Conservation (phyloP, 805 yeast species). For the Candida saitoana region DNA sequence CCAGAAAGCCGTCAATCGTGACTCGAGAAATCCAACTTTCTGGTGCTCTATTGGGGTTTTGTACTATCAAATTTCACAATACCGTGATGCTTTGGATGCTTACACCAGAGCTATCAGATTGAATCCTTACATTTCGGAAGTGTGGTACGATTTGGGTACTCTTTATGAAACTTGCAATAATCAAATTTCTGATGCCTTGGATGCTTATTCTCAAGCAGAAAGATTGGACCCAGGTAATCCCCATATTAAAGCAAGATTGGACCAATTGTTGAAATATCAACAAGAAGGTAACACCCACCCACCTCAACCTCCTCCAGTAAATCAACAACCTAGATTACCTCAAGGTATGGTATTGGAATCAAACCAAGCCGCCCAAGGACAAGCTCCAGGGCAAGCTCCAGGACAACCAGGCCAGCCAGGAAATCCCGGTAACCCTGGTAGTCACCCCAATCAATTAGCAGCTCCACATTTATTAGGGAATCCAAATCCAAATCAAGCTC, state of each 20-base stretch:
- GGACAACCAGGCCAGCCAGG: slow-evolving; percentile 4
- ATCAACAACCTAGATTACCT: slow-evolving; percentile 60
- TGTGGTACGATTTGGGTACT: slow-evolving; percentile 98
- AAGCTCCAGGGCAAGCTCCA: slow-evolving; percentile 8
- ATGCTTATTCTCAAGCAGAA: slow-evolving; percentile 95
- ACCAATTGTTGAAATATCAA: slow-evolving; percentile 72
- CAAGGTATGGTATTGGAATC: slow-evolving; percentile 60
- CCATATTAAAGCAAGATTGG: slow-evolving; percentile 89
- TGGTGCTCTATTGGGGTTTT: slow-evolving; percentile 97
- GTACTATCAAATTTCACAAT: slow-evolving; percentile 93
- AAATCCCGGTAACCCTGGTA: slow-evolving; percentile 9
- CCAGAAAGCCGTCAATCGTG: slow-evolving; percentile 97
- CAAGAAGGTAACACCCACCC: slow-evolving; percentile 63
- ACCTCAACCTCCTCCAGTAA: slow-evolving; percentile 64
- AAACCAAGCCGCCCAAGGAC: slow-evolving; percentile 25
- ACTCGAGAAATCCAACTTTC: slow-evolving; percentile 94
- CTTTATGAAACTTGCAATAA: slow-evolving; percentile 95
- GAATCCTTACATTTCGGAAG: slow-evolving; percentile 94
- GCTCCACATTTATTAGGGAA: slow-evolving; percentile 1
- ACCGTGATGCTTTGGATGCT: slow-evolving; percentile 95
- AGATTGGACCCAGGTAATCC: slow-evolving; percentile 91
- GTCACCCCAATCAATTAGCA: neutral
- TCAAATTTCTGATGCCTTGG: slow-evolving; percentile 90
- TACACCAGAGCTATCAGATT: slow-evolving; percentile 94
- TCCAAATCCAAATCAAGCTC: slow-evolving; percentile 3